Percentiles rank a stretch among this genome's conserved stretches.
Evolutionary conservation across 208 protist genomes (phyloP).

Genomic region (Wallacemonas sp.): DNA sequence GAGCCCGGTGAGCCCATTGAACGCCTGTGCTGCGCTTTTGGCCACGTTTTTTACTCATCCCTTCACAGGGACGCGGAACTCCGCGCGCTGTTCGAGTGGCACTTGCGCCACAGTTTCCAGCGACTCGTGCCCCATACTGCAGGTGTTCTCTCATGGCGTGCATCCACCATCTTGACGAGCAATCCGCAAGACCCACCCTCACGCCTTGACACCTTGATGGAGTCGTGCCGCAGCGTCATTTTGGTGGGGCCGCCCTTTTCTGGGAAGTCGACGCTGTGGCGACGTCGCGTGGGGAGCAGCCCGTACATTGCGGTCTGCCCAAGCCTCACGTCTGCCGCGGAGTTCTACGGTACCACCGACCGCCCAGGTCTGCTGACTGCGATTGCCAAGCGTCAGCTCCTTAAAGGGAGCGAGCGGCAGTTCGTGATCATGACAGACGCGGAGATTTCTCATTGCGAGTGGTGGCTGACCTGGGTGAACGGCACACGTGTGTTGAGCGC

Average conservation of each 20-base stretch:
- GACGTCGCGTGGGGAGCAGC: constrained; percentile 40
- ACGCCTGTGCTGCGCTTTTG: constrained; percentile 42
- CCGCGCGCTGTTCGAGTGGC: constrained; percentile 34
- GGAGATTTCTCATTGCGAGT: constrained; percentile 17
- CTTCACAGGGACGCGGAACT: constrained; percentile 32
- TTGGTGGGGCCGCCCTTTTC: constrained; percentile 68
- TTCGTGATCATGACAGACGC: constrained; percentile 49
- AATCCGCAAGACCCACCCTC: constrained; percentile 15
- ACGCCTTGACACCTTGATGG: constrained; percentile 57
- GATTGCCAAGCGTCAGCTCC: constrained; percentile 24
- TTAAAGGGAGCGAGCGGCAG: constrained; percentile 13
- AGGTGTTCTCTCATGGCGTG: neutral
- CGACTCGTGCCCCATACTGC: too few relatives aligned
- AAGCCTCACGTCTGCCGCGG: constrained; percentile 46
- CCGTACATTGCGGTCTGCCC: constrained; percentile 49
- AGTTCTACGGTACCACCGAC: constrained; percentile 61
- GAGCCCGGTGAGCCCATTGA: constrained; percentile 3
- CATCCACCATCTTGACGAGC: neutral
- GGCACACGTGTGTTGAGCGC: constrained; percentile 13
- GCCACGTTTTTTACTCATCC: constrained; percentile 34
- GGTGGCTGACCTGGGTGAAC: constrained; percentile 24
- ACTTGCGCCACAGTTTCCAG: constrained; percentile 37
- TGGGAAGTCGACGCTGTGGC: constrained; percentile 72
- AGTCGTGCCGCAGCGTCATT: constrained; percentile 43
- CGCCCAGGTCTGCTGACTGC: constrained; percentile 38